Evolutionary conservation across 768 basidiomycete genomes (phyloP), one percentile per base, ranked within the genome.

Genomic region (Russula emetica): DNA sequence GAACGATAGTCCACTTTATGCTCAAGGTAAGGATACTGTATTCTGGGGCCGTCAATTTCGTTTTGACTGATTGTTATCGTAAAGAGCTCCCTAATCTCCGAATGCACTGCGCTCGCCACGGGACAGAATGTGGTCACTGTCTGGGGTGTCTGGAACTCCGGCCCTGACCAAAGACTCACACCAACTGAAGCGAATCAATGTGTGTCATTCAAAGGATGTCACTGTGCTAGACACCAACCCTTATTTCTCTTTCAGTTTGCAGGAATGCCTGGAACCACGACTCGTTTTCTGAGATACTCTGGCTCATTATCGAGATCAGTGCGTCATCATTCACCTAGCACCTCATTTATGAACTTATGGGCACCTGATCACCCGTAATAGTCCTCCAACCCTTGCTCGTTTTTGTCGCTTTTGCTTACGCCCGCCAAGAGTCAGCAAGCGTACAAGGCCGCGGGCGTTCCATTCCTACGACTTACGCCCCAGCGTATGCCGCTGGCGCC

Each of bases 221-320:
- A 20, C 4, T 6, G 16, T 14, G 28, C 26, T 32, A 24, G 49
- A 40, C 20, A 2, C 22, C 55, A 54, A 51, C 14, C 60, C 75
- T 55, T 22, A 72, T 62, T 8, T 65, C 11, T 22, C 18, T 56
- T 56, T 36, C 70, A 92, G 91, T 82, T 77, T 94, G 92, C 72
- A 75, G 75, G 9, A 66, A 71, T 28, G 76, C 77, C 9, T 94
- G 86, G 83, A 77, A 74, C 66, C 84, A 78, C 44, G 83, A 83
- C 64, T 89, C 89, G 0, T 87, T 85, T 83, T 76, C 80, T 2
- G 82, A 87, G 69, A 84, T 94, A 66, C 67, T 90, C 34, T 78
- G 80, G 50, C 78, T 92, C 44, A 70, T 93, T 44, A 70, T 87
- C 30, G 79, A 81, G 28, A 75, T 82, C 44, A 26, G 91, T 92